These are phyloP conservation scores for Macrophomina phaseolina DNA, from an alignment of 2,329 filamentous ascomycete species.

Conservation along the genomic window DNA sequence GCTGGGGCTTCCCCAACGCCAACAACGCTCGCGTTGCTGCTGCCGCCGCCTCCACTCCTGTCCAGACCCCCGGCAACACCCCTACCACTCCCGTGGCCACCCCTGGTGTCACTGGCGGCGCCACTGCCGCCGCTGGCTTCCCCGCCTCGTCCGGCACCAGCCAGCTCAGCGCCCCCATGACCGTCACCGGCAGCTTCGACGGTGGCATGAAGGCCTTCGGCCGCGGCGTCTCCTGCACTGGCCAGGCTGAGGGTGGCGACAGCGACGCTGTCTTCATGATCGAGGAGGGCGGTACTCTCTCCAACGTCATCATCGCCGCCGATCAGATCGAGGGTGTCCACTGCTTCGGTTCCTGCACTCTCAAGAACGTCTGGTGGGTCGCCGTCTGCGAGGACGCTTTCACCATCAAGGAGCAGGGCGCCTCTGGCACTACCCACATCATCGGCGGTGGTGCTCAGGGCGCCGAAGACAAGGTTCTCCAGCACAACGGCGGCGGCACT, in stretches of 20 bases:
- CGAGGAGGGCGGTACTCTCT: conserved; percentile 45
- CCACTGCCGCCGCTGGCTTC: conserved; percentile 20
- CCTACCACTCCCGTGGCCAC: conserved; percentile 9
- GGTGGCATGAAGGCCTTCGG: conserved; percentile 29
- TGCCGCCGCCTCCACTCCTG: not conserved
- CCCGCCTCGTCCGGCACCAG: conserved; percentile 26
- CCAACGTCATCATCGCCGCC: conserved; percentile 57
- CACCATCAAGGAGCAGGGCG: conserved; percentile 33
- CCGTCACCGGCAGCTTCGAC: conserved; percentile 26
- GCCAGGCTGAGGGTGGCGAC: conserved; percentile 28
- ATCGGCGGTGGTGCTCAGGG: conserved; percentile 38
- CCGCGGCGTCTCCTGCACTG: conserved; percentile 26
- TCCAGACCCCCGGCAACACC: conserved; percentile 14
- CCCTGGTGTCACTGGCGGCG: conserved; percentile 20
- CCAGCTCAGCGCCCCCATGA: conserved; percentile 25
- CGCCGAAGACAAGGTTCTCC: conserved; percentile 41
- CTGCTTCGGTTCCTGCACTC: conserved; percentile 56
- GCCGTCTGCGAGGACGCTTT: conserved; percentile 48
- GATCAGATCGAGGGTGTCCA: conserved; percentile 57
- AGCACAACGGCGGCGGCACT: conserved; percentile 43
- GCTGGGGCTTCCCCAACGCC: conserved; percentile 17
- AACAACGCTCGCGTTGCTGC: conserved; percentile 10
- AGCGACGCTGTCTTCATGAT: conserved; percentile 27
- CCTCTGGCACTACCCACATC: conserved; percentile 35
- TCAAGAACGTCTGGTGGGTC: conserved; percentile 44